These are phyloP conservation scores for Penicillium mononematosum DNA, from an alignment of 495 filamentous ascomycete genomes.

Conservation along the genomic window DNA sequence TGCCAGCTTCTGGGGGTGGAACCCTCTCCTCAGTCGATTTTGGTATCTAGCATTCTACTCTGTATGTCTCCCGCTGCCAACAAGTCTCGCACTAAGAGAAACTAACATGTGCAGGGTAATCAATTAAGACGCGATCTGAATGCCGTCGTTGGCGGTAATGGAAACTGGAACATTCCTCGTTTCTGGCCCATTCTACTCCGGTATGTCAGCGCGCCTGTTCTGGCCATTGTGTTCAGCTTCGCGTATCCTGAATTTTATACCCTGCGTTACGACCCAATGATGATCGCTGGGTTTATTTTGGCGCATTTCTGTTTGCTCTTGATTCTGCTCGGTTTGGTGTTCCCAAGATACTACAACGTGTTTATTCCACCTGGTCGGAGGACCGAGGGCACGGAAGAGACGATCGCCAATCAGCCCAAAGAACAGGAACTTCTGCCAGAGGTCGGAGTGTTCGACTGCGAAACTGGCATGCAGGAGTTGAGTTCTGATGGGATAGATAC, in stretches of 20 bases:
- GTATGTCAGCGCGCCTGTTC: slow-evolving; percentile 38
- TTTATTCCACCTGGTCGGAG: slow-evolving; percentile 32
- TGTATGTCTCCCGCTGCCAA: slow-evolving; percentile 6
- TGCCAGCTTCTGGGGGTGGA: slow-evolving; percentile 33
- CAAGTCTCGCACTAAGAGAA: too few species aligned
- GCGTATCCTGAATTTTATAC: slow-evolving; percentile 40
- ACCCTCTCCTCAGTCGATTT: slow-evolving; percentile 19
- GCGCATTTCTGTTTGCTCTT: slow-evolving; percentile 30
- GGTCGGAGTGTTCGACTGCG: neutral
- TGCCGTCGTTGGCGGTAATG: slow-evolving; percentile 23
- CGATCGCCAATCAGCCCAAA: slow-evolving; percentile 1
- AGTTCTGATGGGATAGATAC: neutral
- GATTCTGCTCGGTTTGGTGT: slow-evolving; percentile 31
- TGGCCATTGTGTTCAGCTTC: slow-evolving; percentile 43
- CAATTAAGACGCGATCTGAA: slow-evolving; percentile 29
- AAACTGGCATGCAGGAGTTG: neutral
- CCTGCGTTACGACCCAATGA: slow-evolving; percentile 37
- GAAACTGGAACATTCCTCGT: slow-evolving; percentile 40
- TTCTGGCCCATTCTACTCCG: slow-evolving; percentile 36
- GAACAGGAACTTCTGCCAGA: neutral
- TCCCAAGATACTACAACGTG: slow-evolving; percentile 39
- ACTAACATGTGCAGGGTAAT: slow-evolving; percentile 18
- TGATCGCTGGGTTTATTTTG: slow-evolving; percentile 39
- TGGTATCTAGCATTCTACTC: slow-evolving; percentile 30
- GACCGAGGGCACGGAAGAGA: slow-evolving; percentile 24